Evolutionary conservation across 2,329 filamentous ascomycete species (phyloP).

Genomic region (Aschersonia sp.): DNA sequence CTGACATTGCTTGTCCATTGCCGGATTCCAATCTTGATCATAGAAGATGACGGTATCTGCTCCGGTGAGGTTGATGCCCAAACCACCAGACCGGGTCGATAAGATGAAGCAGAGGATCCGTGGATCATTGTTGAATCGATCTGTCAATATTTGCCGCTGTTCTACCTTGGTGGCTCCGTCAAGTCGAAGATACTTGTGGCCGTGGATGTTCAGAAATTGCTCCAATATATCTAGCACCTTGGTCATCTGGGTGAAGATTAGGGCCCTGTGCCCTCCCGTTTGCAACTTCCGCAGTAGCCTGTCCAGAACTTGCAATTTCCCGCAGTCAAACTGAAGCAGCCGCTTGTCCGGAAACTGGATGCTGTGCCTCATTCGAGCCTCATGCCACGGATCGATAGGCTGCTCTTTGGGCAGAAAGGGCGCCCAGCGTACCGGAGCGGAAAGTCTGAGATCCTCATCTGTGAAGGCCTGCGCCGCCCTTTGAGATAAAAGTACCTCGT

Average conservation of each 20-base stretch:
- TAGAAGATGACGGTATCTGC: constrained; percentile 98
- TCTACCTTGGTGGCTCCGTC: constrained; percentile 96
- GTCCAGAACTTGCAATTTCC: constrained; percentile 85
- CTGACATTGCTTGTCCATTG: constrained; percentile 99
- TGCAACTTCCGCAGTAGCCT: constrained; percentile 76
- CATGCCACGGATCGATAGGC: constrained; percentile 73
- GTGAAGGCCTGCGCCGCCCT: constrained; percentile 42
- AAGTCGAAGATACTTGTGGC: constrained; percentile 88
- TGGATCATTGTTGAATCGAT: constrained; percentile 90
- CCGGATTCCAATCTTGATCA: constrained; percentile 97
- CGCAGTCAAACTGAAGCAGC: constrained; percentile 94
- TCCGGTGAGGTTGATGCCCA: constrained; percentile 93
- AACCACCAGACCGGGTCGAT: constrained; percentile 82
- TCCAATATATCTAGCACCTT: constrained; percentile 96
- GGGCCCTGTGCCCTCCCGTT: constrained; percentile 75
- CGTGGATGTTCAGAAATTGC: constrained; percentile 94
- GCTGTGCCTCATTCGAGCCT: constrained; percentile 78
- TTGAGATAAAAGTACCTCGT: constrained; percentile 49
- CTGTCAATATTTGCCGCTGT: constrained; percentile 85
- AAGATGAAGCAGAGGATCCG: constrained; percentile 92
- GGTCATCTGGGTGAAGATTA: constrained; percentile 99
- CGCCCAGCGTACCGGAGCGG: constrained; percentile 38
- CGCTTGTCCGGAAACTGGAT: constrained; percentile 96
- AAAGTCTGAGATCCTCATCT: constrained; percentile 40
- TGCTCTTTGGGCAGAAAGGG: constrained; percentile 42